These are phyloP conservation scores for Daphne laureola DNA, from an alignment of 441 rosid species.

Conservation along the genomic window DNA sequence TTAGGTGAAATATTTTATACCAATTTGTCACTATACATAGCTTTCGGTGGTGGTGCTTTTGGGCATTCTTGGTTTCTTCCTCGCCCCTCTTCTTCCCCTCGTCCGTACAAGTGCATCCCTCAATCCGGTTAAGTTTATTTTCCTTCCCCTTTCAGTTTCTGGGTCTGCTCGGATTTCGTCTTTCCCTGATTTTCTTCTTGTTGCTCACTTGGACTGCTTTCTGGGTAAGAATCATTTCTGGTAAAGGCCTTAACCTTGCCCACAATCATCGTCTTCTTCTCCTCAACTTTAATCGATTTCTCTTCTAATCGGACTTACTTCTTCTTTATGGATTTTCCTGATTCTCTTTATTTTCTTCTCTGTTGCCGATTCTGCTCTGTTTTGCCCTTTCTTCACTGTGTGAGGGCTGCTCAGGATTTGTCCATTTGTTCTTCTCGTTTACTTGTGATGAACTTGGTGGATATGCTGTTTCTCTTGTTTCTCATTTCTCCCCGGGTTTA, in stretches of 20 bases:
- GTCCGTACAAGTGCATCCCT: neutral
- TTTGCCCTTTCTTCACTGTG: no score
- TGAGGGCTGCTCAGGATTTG: no score
- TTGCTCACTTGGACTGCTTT: slow-evolving; percentile 1
- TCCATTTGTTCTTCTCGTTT: no score
- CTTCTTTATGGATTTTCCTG: neutral
- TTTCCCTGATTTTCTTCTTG: neutral
- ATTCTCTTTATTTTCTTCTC: neutral
- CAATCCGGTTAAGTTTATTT: neutral
- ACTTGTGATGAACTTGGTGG: no score
- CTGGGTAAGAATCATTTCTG: neutral
- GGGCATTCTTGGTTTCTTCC: neutral
- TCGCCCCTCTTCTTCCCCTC: neutral
- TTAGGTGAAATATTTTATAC: neutral
- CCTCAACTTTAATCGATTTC: neutral
- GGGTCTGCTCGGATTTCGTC: neutral
- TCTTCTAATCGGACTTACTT: neutral
- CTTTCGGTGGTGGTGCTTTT: slow-evolving; percentile 9
- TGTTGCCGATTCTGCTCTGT: no score
- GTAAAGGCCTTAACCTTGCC: no score
- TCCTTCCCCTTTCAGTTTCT: neutral
- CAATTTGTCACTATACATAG: neutral
- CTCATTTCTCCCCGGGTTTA: no score
- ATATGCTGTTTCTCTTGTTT: no score
- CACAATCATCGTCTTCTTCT: no score